phyloP scores from a whole-genome alignment of 2,329 filamentous ascomycete genomes.

The Botrytis deweyae region DNA sequence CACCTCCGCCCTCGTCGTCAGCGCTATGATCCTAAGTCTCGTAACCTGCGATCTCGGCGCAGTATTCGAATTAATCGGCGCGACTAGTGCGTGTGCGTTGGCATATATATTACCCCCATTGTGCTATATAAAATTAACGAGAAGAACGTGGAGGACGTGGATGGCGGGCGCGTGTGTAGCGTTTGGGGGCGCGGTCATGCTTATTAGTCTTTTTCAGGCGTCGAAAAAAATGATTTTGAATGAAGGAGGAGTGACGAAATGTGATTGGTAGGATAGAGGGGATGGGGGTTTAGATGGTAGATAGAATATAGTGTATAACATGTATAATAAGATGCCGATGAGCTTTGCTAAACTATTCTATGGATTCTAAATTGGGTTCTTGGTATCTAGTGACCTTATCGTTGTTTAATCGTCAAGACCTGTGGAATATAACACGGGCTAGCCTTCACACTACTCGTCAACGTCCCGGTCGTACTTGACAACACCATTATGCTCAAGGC shows the following conservation, averaged over 20 bases:
- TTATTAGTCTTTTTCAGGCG: slow-evolving; percentile 72
- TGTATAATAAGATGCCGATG: not conserved
- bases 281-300: not conserved
- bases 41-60: slow-evolving; percentile 90
- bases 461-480: accelerated
- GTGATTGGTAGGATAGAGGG: slow-evolving; percentile 24
- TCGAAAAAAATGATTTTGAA: slow-evolving; percentile 59
- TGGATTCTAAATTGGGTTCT: not conserved
- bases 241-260: slow-evolving; percentile 35
- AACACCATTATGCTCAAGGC: not conserved
- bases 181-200: slow-evolving; percentile 80
- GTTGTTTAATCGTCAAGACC: not conserved
- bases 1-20: slow-evolving; percentile 77
- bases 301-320: not conserved
- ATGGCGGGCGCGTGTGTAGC: slow-evolving; percentile 69
- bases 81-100: slow-evolving; percentile 88
- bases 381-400: not conserved
- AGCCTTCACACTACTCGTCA: not conserved
- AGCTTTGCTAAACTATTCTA: not conserved
- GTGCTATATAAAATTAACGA: slow-evolving; percentile 92
- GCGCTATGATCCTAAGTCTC: slow-evolving; percentile 74
- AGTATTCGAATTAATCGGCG: slow-evolving; percentile 94
- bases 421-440: no score
- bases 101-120: slow-evolving; percentile 94
- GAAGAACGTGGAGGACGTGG: slow-evolving; percentile 69